A percentile compares a stretch with the other conserved stretches of the same genome.
phyloP scores from a whole-genome alignment of 108 stramenopile species.

The Cylindrotheca closterium region DNA sequence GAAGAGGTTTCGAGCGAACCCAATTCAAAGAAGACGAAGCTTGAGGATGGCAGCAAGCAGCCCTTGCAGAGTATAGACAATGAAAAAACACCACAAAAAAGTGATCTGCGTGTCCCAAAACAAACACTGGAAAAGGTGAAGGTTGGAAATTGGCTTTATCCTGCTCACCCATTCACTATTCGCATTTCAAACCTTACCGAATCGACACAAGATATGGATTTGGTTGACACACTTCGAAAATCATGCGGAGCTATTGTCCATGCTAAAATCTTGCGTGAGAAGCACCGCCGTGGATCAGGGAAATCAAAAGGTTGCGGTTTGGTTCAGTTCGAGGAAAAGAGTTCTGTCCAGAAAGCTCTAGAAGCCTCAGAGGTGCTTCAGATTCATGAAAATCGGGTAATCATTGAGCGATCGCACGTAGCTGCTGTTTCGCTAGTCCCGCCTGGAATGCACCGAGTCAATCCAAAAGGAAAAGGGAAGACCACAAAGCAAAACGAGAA shows the following conservation, averaged over 20 bases:
- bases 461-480: constrained; percentile 76
- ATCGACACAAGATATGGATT: constrained; percentile 83
- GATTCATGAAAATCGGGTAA: constrained; percentile 60
- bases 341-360: constrained; percentile 78
- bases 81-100: neutral
- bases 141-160: constrained; percentile 76
- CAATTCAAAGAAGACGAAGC: constrained; percentile 13
- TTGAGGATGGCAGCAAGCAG: constrained; percentile 2
- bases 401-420: constrained; percentile 73
- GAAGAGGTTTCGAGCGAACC: constrained; percentile 26
- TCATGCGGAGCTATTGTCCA: constrained; percentile 78
- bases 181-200: constrained; percentile 64
- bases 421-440: constrained; percentile 78
- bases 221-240: constrained; percentile 69
- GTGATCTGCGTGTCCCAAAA: constrained; percentile 21
- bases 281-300: constrained; percentile 50
- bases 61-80: neutral
- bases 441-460: constrained; percentile 80
- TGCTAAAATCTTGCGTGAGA: constrained; percentile 82
- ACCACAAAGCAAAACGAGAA: constrained; percentile 55
- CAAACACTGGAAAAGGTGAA: constrained; percentile 61
- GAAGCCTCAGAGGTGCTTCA: constrained; percentile 60
- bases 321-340: constrained; percentile 84
- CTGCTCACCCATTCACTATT: constrained; percentile 90
- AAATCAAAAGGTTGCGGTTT: constrained; percentile 84